These are phyloP conservation scores for Oryza australiensis DNA, from an alignment of 176 grass and related monocot species.

Conservation along the genomic window DNA sequence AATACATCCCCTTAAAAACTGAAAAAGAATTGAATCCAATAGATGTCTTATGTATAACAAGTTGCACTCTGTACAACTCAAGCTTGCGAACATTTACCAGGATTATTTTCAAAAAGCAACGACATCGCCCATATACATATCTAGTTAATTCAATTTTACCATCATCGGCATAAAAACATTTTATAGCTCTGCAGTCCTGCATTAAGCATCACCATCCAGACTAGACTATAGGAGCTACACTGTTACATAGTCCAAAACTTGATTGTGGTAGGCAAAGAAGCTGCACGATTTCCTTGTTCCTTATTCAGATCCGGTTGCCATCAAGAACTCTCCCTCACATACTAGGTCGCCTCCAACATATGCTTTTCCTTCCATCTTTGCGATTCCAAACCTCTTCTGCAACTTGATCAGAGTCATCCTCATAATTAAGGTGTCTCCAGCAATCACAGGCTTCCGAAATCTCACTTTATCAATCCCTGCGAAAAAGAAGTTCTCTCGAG, in stretches of 20 bases:
- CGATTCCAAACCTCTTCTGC: constrained; percentile 89
- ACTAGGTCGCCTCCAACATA: constrained; percentile 86
- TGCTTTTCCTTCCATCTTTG: constrained; percentile 97
- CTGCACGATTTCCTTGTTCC: background rate
- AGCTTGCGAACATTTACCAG: background rate
- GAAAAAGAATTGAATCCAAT: background rate
- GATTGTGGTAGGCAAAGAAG: background rate
- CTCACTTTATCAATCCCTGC: constrained; percentile 91
- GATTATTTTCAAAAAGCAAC: background rate
- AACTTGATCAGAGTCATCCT: constrained; percentile 89
- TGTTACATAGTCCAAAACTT: background rate
- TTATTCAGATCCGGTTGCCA: constrained; percentile 56
- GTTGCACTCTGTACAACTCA: background rate
- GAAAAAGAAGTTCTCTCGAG: constrained; percentile 94
- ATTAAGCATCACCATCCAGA: background rate
- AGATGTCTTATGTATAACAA: background rate
- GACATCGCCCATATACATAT: background rate
- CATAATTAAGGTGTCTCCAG: constrained; percentile 92
- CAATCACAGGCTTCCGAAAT: constrained; percentile 87
- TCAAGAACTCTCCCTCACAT: constrained; percentile 89
- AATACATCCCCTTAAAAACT: background rate
- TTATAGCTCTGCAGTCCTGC: background rate
- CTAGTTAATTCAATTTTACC: no score
- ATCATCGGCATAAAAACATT: background rate
- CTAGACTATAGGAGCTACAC: background rate